Percentiles rank a stretch among this genome's conserved stretches.
These are phyloP conservation scores for Hyphodiscus sp. DNA, from an alignment of 2,329 filamentous ascomycete genomes.

Conservation along the genomic window DNA sequence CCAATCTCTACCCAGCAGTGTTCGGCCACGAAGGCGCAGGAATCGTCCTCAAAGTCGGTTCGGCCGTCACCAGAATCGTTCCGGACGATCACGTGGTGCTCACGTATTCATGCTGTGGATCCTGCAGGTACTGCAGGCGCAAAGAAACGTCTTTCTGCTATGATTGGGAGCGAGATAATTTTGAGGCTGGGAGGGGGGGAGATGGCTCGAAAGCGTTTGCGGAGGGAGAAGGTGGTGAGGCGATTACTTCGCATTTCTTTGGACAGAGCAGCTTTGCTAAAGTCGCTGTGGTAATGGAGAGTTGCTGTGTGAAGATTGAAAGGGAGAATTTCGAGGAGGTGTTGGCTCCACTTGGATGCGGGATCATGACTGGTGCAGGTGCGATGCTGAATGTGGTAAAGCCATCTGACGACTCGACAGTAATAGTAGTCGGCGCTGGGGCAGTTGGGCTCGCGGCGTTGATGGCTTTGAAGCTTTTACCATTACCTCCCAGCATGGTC, in stretches of 20 bases:
- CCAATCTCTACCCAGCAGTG: conserved; percentile 23
- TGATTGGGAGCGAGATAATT: conserved; percentile 21
- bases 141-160: conserved; percentile 27
- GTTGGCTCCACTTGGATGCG: conserved; percentile 37
- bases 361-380: conserved; percentile 38
- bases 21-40: conserved; percentile 29
- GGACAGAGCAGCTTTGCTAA: conserved; percentile 29
- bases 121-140: conserved; percentile 28
- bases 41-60: conserved; percentile 13
- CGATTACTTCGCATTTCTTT: conserved; percentile 29
- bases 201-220: conserved; percentile 16
- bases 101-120: conserved; percentile 30
- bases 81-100: conserved; percentile 29
- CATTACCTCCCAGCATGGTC: conserved; percentile 24
- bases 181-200: conserved; percentile 15
- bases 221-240: conserved; percentile 10
- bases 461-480: conserved; percentile 31
- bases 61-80: conserved; percentile 6
- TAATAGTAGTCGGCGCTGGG: conserved; percentile 36
- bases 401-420: conserved; percentile 23
- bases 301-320: conserved; percentile 23
- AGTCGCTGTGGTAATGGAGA: conserved; percentile 22
- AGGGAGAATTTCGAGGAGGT: conserved; percentile 25
- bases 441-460: conserved; percentile 36
- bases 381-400: conserved; percentile 34